A percentile compares a stretch with the other conserved stretches of the same genome.
These are phyloP conservation scores for Microcyclospora pomicola DNA, from an alignment of 2,329 filamentous ascomycete species.

Conservation along the genomic window DNA sequence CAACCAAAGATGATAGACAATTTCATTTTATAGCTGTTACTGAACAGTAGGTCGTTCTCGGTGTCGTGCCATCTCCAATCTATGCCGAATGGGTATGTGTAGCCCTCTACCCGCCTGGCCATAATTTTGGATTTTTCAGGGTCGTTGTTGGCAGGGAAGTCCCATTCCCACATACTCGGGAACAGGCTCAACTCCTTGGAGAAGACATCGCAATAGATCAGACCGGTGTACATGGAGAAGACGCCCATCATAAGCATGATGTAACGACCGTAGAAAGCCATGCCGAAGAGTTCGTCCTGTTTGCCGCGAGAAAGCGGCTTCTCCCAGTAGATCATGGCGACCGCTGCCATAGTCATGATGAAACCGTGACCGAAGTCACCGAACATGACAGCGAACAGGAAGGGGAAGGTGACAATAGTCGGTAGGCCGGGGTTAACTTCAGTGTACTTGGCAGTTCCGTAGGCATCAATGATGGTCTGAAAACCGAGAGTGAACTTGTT, in stretches of 20 bases:
- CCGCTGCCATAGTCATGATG: constrained; percentile 71
- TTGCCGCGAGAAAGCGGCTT: constrained; percentile 70
- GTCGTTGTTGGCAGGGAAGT: constrained; percentile 46
- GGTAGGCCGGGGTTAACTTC: constrained; percentile 94
- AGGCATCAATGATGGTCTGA: constrained; percentile 97
- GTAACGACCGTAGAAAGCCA: constrained; percentile 98
- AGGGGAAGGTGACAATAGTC: constrained; percentile 96
- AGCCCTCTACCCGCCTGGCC: constrained; percentile 51
- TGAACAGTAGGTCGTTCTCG: constrained; percentile 89
- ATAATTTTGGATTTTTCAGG: constrained; percentile 38
- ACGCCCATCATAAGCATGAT: constrained; percentile 97
- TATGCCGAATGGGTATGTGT: constrained; percentile 89
- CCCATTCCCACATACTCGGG: constrained; percentile 76
- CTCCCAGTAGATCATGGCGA: constrained; percentile 95
- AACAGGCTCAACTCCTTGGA: constrained; percentile 87
- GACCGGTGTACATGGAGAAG: constrained; percentile 92
- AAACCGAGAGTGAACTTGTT: constrained; percentile 98
- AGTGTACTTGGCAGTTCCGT: constrained; percentile 92
- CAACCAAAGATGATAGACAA: constrained; percentile 95
- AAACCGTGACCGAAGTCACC: constrained; percentile 90
- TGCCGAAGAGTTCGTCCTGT: constrained; percentile 90
- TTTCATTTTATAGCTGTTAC: constrained; percentile 99
- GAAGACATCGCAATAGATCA: constrained; percentile 96
- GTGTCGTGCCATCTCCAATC: constrained; percentile 95
- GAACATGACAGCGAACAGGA: constrained; percentile 99